Base-by-base conservation (phyloP, 2,329 filamentous ascomycete genomes). In the Alternaria metachromatica region DNA sequence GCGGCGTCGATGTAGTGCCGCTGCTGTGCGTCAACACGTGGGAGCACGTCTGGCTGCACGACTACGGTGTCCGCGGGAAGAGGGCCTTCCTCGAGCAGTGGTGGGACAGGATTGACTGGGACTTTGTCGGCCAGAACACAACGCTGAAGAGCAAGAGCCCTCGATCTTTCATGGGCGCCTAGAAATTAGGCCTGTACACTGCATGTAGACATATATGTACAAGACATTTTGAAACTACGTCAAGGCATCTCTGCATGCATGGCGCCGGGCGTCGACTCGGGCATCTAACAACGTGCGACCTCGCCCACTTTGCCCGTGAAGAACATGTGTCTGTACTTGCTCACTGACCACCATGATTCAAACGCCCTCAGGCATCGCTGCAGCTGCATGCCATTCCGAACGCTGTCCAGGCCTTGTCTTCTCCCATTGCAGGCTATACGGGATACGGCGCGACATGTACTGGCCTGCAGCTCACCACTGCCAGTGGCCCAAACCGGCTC, bases 21-120 rank as follows among this genome's bases (percentile, higher is more conserved):
- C 85, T 98, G 64, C 84, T 99, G 72, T 97, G 95, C 78, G 87
- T 98, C 63, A 98, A 94, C 82, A 97, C 94, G 6, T 99, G 96
- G 96, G 91, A 98, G 84, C 96, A 98, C 82, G 90, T 91, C 9
- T 99, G 92, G 88, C 83, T 98, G 79, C 87, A 88, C 59, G 94
- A 98, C 80, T 97, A 92, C 80, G 90, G 90, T 6, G 80, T 90
- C 60, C 85, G 84, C 48, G 93, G 93, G 54, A 99, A 97, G 88
- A 84, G 85, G 57, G 82, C 84, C 56, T 99, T 88, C 80, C 85
- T 94, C 57, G 87, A 92, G 77, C 85, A 86, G 45, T 98, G 95
- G 95, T 99, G 96, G 96, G 82, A 92, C 55, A 85, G 84, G 57
- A 90, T 99, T 70, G 89, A 99, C 82, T 99, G 96, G 96, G 83